A percentile compares a stretch with the other conserved stretches of the same genome.
phyloP scores from a whole-genome alignment of 345 rosid genomes.

The Euphorbia tirucalli region DNA sequence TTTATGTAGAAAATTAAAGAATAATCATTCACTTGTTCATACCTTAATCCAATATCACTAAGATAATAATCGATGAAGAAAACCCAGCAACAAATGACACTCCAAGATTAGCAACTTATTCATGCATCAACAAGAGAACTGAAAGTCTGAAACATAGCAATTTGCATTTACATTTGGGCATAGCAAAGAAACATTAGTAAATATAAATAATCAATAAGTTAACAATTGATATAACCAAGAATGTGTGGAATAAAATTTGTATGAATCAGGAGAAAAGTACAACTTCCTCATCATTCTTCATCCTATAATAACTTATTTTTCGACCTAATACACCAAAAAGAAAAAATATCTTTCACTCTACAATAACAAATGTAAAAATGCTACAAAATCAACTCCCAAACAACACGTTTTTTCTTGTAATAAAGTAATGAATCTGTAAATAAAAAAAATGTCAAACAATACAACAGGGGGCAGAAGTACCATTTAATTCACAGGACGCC shows the following conservation, averaged over 20 bases:
- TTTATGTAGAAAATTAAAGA: too few relatives aligned
- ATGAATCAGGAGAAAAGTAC: conserved; percentile 5
- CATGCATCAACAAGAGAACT: too few relatives aligned
- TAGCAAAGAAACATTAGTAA: too few relatives aligned
- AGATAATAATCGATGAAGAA: too few relatives aligned
- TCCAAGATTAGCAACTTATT: too few relatives aligned
- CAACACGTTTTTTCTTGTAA: conserved; percentile 18
- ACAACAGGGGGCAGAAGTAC: conserved; percentile 28
- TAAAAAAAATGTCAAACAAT: conserved; percentile 25
- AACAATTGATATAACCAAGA: too few relatives aligned
- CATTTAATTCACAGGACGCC: conserved; percentile 4
- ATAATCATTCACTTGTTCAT: too few relatives aligned
- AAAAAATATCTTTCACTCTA: conserved; percentile 18
- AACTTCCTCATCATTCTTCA: neutral
- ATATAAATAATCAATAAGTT: too few relatives aligned
- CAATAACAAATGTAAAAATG: conserved; percentile 28
- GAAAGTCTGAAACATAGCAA: too few relatives aligned
- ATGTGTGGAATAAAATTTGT: neutral
- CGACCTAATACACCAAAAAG: conserved; percentile 20
- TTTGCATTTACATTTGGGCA: too few relatives aligned
- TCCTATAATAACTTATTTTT: conserved; percentile 20
- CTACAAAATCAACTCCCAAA: conserved; percentile 36
- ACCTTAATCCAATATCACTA: too few relatives aligned
- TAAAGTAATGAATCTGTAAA: conserved; percentile 25
- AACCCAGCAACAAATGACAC: too few relatives aligned